Evolutionary conservation across 208 protist species (phyloP), one percentile per base, ranked within the genome.

Genomic region (Trichomonas vaginalis): DNA sequence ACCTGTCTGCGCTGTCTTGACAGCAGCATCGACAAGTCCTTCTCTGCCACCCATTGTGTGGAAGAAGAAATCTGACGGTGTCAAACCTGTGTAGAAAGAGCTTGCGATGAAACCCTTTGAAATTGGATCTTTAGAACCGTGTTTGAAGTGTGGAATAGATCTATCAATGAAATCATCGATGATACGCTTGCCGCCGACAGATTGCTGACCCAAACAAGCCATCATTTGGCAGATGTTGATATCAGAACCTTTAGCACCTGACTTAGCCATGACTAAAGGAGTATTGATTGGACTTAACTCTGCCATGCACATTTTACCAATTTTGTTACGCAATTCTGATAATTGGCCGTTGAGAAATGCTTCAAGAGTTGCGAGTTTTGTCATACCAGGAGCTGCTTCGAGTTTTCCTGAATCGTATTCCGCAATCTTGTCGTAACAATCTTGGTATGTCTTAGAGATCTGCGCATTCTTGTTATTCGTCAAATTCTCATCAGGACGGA

Each of bases 161-260:
- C 99, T 97, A 90, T 99, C 97, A 45, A 98, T 97, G 96, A 99
- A 99, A 45, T 99, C 98, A 96, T 99, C 98, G 39, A 98, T 98
- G 96, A 99, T 99, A 96, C 99, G 98, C 92, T 97, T 98, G 70
- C 99, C 99, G 96, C 96, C 98, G 40, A 99, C 98, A 48, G 98
- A 99, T 97, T 99, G 99, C 97, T 99, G 99, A 27, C 99, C 99
- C 9, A 99, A 87, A 51, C 95, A 97, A 15, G 97, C 97, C 45
- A 99, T 98, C 99, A 99, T 99, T 98, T 99, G 99, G 40, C 98
- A 98, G 96, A 99, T 99, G 97, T 99, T 99, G 95, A 99, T 98
- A n/a, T 98, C 98, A 61, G 98, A 99, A 95, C 99, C 99, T 96
- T 98, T 98, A 27, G 97, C 98, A 39, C 98, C 98, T 47, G 98